Evolutionary conservation across 805 yeast species (phyloP).

Genomic region (Tetrapisispora iriomotensis): DNA sequence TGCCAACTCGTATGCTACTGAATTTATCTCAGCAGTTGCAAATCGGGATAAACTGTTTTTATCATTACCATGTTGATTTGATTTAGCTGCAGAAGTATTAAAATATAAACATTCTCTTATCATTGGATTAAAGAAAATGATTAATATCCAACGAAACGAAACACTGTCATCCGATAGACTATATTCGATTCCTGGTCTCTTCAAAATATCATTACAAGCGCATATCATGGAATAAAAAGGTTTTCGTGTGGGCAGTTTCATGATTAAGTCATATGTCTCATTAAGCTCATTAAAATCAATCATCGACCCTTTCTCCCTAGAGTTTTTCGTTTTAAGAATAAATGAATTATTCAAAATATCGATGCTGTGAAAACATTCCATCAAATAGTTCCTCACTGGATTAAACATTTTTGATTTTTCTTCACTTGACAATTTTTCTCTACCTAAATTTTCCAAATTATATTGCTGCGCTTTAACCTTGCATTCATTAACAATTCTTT

Average conservation of each 20-base stretch:
- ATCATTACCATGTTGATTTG: slow-evolving; percentile 11
- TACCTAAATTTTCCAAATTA: neutral
- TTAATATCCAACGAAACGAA: slow-evolving; percentile 48
- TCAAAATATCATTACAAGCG: slow-evolving; percentile 43
- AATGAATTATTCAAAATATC: slow-evolving; percentile 48
- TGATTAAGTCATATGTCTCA: slow-evolving; percentile 37
- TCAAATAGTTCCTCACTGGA: slow-evolving; percentile 43
- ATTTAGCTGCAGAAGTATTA: slow-evolving; percentile 4
- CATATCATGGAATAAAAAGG: slow-evolving; percentile 49
- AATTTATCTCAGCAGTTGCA: slow-evolving; percentile 40
- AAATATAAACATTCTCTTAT: slow-evolving; percentile 36
- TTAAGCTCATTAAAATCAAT: slow-evolving; percentile 41
- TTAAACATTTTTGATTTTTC: slow-evolving; percentile 29
- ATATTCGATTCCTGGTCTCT: slow-evolving; percentile 36
- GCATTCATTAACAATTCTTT: slow-evolving; percentile 5
- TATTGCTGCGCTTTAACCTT: neutral
- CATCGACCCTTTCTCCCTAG: slow-evolving; percentile 22
- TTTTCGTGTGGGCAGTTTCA: slow-evolving; percentile 46
- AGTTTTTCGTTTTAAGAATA: slow-evolving; percentile 5
- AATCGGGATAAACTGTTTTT: slow-evolving; percentile 3
- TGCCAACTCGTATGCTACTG: slow-evolving; percentile 55
- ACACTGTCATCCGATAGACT: neutral
- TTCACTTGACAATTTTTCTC: slow-evolving; percentile 4
- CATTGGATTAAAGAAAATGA: slow-evolving; percentile 61
- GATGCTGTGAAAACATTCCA: slow-evolving; percentile 38